Conservation (phyloP, 306 rosid species). For the Trifolium repens region DNA sequence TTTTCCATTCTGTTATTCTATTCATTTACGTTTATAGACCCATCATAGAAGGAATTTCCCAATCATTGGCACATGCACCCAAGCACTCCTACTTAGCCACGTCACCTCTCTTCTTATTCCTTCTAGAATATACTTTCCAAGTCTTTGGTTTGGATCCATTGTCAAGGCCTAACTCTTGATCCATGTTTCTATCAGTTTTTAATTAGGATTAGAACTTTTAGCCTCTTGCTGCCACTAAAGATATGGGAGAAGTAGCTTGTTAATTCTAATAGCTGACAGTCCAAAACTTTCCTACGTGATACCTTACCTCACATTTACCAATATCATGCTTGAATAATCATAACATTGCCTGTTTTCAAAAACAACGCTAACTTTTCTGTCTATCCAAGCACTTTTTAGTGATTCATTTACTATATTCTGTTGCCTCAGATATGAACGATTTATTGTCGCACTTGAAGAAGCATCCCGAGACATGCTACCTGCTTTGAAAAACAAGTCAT, state of each 20-base stretch:
- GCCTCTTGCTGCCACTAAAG: background rate
- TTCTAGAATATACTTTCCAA: too few relatives aligned
- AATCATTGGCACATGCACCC: too few relatives aligned
- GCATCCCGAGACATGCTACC: constrained; percentile 96
- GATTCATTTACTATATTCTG: constrained; percentile 28
- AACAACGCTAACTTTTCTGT: background rate
- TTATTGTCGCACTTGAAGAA: constrained; percentile 87
- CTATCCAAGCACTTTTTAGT: background rate
- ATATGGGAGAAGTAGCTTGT: background rate
- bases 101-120: too few relatives aligned
- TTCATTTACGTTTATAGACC: too few relatives aligned
- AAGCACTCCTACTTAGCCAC: too few relatives aligned
- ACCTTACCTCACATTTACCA: background rate
- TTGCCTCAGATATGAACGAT: constrained; percentile 83
- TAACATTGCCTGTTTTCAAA: background rate
- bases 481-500: constrained; percentile 76
- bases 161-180: too few relatives aligned
- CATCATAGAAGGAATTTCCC: too few relatives aligned
- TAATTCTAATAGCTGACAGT: background rate
- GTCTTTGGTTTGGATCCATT: too few relatives aligned
- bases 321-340: constrained; percentile 14
- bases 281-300: constrained; percentile 8
- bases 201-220: background rate
- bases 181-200: too few relatives aligned
- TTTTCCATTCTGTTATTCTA: too few relatives aligned